Evolutionary conservation across 2,329 filamentous ascomycete species (phyloP), one percentile per base, ranked within the genome.

Genomic region (Trichoderma hamatum): DNA sequence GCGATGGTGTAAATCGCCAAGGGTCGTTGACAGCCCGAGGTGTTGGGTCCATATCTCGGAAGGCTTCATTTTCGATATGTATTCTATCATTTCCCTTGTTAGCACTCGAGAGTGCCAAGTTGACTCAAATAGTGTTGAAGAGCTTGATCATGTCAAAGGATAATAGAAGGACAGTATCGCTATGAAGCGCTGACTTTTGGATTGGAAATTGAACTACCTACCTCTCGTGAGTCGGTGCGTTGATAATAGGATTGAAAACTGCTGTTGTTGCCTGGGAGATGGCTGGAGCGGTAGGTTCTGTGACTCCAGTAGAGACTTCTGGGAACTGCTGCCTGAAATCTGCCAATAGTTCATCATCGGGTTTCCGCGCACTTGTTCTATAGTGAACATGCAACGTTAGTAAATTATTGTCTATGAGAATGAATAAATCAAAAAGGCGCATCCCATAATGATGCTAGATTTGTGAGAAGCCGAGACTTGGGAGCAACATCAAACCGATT

Each of bases 1-100:
- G 84, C 26, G 94, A 96, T 4, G 94, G 93, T 2, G 94, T 97
- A 76, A 97, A 94, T 73, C 92, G 88, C 90, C 94, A 96, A 74
- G 87, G 89, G 74, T 97, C 94, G 75, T 91, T 89, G 52, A 91
- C 87, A 21, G 90, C 91, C 77, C 92, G 88, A 5, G 93, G 93
- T 3, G 93, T 97, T 24, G 92, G 91, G 76, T 97, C 93, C 75
- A 92, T 88, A 80, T 96, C 92, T 78, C 82, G 81, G 74, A 87
- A 88, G 46, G 73, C 73, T 70, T 78, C 76, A 69, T 75, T 73
- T 49, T 71, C 72, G 32, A 77, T 69, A 51, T 73, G 73, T 39
- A 68, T 68, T 59, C 75, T 78, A 55, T 64, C 34, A 51, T 26
- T 13, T 39, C 14, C 39, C 16, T 28, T 28, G 64, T 70, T 52